phyloP scores from a whole-genome alignment of 495 filamentous ascomycete genomes.

The Neurospora terricola region DNA sequence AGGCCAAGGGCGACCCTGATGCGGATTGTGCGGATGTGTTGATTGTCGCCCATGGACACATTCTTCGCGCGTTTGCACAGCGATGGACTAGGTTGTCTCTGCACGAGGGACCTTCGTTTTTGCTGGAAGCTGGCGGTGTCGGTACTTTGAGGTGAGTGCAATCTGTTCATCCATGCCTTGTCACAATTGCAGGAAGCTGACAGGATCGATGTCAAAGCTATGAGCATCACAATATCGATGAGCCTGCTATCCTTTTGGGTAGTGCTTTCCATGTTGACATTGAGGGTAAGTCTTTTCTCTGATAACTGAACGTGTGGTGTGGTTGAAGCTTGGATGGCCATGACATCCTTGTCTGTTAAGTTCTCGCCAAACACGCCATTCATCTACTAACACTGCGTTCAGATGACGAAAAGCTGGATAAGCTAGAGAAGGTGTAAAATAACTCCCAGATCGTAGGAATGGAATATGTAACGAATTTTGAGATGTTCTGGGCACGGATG shows the following conservation, averaged over 20 bases:
- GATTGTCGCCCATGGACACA: constrained; percentile 74
- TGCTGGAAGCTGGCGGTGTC: constrained; percentile 77
- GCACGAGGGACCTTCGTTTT: constrained; percentile 52
- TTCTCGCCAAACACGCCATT: too few relatives aligned
- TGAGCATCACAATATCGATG: constrained; percentile 54
- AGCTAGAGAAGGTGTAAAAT: background rate
- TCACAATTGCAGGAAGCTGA: constrained; percentile 9
- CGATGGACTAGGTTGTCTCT: constrained; percentile 68
- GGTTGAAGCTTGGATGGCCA: background rate
- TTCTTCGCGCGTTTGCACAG: constrained; percentile 83
- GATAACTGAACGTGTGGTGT: background rate
- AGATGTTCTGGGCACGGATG: background rate
- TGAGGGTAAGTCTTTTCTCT: constrained; percentile 3
- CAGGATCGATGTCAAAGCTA: constrained; percentile 31
- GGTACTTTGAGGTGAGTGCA: constrained; percentile 57
- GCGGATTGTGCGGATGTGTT: constrained; percentile 41
- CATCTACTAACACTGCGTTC: too few relatives aligned
- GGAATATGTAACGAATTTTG: too few relatives aligned
- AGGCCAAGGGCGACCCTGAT: constrained; percentile 28
- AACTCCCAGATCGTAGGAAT: too few relatives aligned
- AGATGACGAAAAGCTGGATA: background rate
- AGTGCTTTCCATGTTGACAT: constrained; percentile 54
- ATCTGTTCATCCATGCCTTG: background rate
- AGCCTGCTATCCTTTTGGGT: constrained; percentile 61
- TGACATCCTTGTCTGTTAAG: background rate